Evolutionary conservation across 805 yeast species (phyloP).

Genomic region (Ogataea methanolica): DNA sequence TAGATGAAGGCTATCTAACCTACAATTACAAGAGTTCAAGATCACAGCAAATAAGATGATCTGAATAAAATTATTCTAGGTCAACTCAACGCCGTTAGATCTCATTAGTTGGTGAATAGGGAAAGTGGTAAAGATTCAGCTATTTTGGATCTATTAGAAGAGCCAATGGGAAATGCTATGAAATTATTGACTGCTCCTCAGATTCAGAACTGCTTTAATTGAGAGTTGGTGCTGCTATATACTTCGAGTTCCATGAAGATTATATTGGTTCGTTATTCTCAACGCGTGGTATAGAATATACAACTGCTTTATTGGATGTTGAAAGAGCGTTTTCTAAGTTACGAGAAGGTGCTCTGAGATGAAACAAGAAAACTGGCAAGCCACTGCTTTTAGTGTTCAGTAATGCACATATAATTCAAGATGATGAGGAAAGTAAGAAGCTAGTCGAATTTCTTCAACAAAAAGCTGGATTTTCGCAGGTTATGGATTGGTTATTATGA

Average conservation of each 20-base stretch:
- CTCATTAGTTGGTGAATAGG: conserved; percentile 76
- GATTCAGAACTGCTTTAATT: conserved; percentile 81
- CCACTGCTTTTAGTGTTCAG: conserved; percentile 72
- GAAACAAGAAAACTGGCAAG: conserved; percentile 36
- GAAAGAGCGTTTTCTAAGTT: conserved; percentile 76
- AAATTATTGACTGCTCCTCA: conserved; percentile 76
- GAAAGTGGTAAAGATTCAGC: conserved; percentile 79
- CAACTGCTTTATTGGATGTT: conserved; percentile 75
- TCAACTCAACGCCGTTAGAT: conserved; percentile 63
- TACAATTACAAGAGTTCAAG: conserved; percentile 52
- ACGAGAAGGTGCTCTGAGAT: conserved; percentile 62
- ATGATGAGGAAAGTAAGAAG: conserved; percentile 68
- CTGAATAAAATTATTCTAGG: conserved; percentile 67
- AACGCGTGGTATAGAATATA: conserved; percentile 79
- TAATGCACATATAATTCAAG: conserved; percentile 68
- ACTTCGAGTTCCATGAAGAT: conserved; percentile 72
- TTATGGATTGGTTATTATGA: conserved; percentile 58
- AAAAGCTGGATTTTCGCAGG: conserved; percentile 79
- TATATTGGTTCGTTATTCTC: conserved; percentile 79
- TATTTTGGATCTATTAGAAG: conserved; percentile 63
- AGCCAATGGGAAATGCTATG: conserved; percentile 57
- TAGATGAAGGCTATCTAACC: conserved; percentile 63
- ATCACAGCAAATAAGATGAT: conserved; percentile 35
- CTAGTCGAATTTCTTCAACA: conserved; percentile 74
- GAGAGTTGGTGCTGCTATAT: conserved; percentile 69